Evolutionary conservation across 2,329 filamentous ascomycete genomes (phyloP).

Genomic region (Diaporthe destruens): DNA sequence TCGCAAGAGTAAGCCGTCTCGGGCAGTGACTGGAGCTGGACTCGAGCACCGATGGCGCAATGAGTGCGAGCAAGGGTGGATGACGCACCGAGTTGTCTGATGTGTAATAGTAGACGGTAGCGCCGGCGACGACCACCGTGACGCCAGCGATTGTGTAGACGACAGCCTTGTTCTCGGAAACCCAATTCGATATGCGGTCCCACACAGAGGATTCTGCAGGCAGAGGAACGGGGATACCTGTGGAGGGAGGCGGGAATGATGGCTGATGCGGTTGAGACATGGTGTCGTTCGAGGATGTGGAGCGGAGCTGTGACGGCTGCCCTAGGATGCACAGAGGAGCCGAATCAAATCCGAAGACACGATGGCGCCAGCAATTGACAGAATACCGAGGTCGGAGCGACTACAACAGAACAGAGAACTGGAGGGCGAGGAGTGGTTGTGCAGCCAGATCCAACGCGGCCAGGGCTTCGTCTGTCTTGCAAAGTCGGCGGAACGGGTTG

Average conservation of each 20-base stretch:
- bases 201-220: constrained; percentile 78
- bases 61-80: constrained; percentile 16
- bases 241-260: constrained; percentile 58
- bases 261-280: constrained; percentile 58
- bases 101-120: constrained; percentile 94
- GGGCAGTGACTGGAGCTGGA: background rate
- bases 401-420: constrained; percentile 20
- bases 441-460: constrained; percentile 14
- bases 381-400: constrained; percentile 10
- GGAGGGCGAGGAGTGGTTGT: constrained; percentile 8
- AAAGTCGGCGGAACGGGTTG: constrained; percentile 22
- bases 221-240: constrained; percentile 61
- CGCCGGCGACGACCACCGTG: constrained; percentile 87
- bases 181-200: constrained; percentile 93
- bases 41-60: background rate
- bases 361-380: constrained; percentile 28
- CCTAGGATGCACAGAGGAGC: constrained; percentile 26
- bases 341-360: constrained; percentile 7
- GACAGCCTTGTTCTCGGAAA: constrained; percentile 92
- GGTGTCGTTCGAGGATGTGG: constrained; percentile 32
- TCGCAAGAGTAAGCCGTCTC: no score
- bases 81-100: constrained; percentile 68
- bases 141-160: constrained; percentile 98
- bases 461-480: constrained; percentile 25
- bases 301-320: background rate